These are phyloP conservation scores for Saccharum hybrid DNA, from an alignment of 202 grass and related monocot species.

Conservation along the genomic window DNA sequence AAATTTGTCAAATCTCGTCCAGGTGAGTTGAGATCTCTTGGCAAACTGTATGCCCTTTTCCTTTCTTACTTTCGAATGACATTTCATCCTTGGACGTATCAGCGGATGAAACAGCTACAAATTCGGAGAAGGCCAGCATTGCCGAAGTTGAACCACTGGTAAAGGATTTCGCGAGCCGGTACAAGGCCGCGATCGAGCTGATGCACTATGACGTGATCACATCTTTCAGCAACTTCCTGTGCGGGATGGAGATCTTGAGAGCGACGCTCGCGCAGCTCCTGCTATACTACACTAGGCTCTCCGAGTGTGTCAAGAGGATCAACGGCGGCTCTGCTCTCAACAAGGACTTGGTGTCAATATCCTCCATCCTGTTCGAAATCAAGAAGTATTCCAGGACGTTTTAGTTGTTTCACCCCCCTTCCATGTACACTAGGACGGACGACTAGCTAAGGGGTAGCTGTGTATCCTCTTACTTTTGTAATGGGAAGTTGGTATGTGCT, in stretches of 20 bases:
- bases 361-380: conserved; percentile 93
- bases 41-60: not conserved
- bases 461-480: conserved; percentile 40
- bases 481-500: conserved; percentile 11
- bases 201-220: conserved; percentile 99
- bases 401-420: conserved; percentile 46
- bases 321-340: conserved; percentile 70
- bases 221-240: conserved; percentile 96
- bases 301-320: conserved; percentile 82
- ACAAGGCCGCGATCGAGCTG: conserved; percentile 91
- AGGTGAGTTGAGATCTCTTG: conserved; percentile 52
- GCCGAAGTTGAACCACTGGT: conserved; percentile 75
- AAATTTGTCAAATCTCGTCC: conserved; percentile 87
- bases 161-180: conserved; percentile 83
- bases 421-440: conserved; percentile 48
- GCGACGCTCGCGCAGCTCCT: conserved; percentile 80
- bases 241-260: conserved; percentile 98
- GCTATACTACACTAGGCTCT: conserved; percentile 89
- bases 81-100: conserved; percentile 39
- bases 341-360: conserved; percentile 95
- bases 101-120: conserved; percentile 65
- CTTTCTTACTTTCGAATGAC: conserved; percentile 10
- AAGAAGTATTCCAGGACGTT: conserved; percentile 99
- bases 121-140: conserved; percentile 63
- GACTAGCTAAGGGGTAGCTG: not conserved